Evolutionary conservation across 768 basidiomycete species (phyloP).

Genomic region (Suillus spraguei): DNA sequence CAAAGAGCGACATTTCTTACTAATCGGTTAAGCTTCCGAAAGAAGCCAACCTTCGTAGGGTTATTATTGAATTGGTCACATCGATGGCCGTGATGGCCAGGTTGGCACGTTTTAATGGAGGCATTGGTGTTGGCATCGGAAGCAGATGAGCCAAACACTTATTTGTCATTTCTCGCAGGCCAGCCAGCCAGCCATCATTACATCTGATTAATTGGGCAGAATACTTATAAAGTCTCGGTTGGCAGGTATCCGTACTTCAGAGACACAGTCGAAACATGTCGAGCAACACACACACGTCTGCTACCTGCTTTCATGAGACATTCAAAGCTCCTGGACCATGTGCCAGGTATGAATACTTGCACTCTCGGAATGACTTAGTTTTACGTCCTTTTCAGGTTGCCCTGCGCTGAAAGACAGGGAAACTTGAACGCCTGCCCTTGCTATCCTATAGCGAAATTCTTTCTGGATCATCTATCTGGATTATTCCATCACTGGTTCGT

Average conservation of each 20-base stretch:
- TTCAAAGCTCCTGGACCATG: background rate
- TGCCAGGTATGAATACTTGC: background rate
- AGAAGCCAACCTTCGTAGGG: background rate
- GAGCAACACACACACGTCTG: background rate
- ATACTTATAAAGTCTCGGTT: background rate
- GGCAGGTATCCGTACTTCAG: background rate
- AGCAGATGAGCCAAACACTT: background rate
- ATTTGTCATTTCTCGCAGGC: background rate
- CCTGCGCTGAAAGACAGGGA: background rate
- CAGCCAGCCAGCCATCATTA: conserved; percentile 4
- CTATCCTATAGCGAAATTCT: background rate
- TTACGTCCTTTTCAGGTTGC: background rate
- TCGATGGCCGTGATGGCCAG: conserved; percentile 6
- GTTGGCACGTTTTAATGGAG: background rate
- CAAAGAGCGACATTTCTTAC: too few relatives aligned
- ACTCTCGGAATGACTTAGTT: background rate
- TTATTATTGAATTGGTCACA: background rate
- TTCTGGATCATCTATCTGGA: background rate
- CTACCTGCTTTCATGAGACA: too few relatives aligned
- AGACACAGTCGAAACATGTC: background rate
- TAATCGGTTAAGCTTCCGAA: background rate
- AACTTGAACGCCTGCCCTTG: background rate
- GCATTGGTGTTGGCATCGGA: conserved; percentile 1
- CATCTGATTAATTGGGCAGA: background rate
- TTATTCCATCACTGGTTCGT: background rate